A percentile compares a stretch with the other conserved stretches of the same genome.
These are phyloP conservation scores for Tetrastigma voinierianum DNA, from an alignment of 164 flowering plant genomes.

Conservation along the genomic window DNA sequence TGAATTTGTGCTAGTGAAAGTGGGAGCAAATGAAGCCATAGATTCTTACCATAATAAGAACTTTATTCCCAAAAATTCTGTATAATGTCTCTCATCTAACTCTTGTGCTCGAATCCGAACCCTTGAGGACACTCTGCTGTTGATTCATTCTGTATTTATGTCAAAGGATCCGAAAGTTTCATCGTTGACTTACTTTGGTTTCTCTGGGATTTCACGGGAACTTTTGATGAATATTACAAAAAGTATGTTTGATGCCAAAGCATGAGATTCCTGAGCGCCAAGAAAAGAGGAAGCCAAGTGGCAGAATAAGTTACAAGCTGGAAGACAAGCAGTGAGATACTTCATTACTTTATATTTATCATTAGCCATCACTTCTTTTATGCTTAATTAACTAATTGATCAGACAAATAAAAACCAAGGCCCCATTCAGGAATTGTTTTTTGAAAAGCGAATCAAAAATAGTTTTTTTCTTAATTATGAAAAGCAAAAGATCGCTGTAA, in stretches of 20 bases:
- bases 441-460: not conserved
- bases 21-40: not conserved
- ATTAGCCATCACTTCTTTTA: not conserved
- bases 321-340: slow-evolving; percentile 22
- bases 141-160: not conserved
- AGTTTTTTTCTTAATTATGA: not conserved
- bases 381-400: not conserved
- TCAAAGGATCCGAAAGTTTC: not conserved
- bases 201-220: slow-evolving; percentile 34
- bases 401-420: too few relatives aligned
- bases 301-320: slow-evolving; percentile 15
- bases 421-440: too few relatives aligned
- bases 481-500: not conserved
- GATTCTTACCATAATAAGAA: not conserved
- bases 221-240: slow-evolving; percentile 30
- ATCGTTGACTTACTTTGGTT: not conserved
- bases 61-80: not conserved
- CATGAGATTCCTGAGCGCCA: slow-evolving; percentile 21
- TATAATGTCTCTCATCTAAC: not conserved
- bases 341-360: too few relatives aligned
- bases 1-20: not conserved
- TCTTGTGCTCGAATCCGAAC: not conserved
- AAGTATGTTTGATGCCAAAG: slow-evolving; percentile 26
- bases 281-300: slow-evolving; percentile 23
- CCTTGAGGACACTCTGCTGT: not conserved